Evolutionary conservation across 2,329 filamentous ascomycete genomes (phyloP).

Genomic region (Monosporascus sp.): DNA sequence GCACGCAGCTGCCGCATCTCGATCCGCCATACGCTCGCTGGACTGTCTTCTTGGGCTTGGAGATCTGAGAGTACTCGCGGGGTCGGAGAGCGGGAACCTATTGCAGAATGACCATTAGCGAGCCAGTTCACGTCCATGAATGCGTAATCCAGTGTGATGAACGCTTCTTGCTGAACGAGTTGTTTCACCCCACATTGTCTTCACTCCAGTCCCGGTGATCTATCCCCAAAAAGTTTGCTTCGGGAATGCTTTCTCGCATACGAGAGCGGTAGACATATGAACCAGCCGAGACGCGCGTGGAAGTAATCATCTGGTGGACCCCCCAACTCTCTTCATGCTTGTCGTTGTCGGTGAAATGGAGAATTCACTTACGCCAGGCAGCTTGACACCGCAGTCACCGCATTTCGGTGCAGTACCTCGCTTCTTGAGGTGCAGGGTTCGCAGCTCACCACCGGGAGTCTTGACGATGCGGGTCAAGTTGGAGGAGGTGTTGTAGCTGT

Average conservation of each 20-base stretch:
- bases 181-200: no score
- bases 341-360: constrained; percentile 8
- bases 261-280: no score
- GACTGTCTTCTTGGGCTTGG: constrained; percentile 98
- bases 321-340: no score
- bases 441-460: constrained; percentile 92
- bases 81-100: constrained; percentile 95
- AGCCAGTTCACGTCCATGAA: not conserved
- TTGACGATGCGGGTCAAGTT: constrained; percentile 95
- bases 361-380: constrained; percentile 80
- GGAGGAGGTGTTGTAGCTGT: constrained; percentile 94
- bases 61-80: constrained; percentile 95
- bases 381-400: constrained; percentile 97
- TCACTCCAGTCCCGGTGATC: no score
- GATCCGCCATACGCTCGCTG: constrained; percentile 97
- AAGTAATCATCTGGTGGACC: no score
- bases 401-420: constrained; percentile 97
- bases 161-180: no score
- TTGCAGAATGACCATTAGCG: constrained; percentile 24
- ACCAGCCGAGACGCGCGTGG: no score
- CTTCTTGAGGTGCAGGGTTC: constrained; percentile 99
- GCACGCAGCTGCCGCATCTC: constrained; percentile 97
- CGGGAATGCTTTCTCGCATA: no score
- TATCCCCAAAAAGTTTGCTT: no score
- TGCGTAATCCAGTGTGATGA: no score